Percentiles rank a stretch among this genome's conserved stretches.
These are phyloP conservation scores for Sarcocystis neurona DNA, from an alignment of 169 alveolate genomes.

Conservation along the genomic window DNA sequence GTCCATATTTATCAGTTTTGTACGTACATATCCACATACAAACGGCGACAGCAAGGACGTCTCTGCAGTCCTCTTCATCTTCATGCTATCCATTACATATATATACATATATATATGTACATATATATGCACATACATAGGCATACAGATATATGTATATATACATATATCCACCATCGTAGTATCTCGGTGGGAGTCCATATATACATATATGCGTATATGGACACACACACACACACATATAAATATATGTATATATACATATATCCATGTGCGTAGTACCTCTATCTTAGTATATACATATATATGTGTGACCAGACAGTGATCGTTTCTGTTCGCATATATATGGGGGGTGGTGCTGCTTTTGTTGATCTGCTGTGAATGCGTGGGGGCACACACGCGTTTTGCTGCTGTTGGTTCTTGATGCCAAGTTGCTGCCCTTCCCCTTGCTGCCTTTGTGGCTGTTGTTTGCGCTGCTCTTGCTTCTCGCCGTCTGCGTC, in stretches of 20 bases:
- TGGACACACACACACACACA: not conserved
- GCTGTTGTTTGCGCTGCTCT: no score
- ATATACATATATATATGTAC: not conserved
- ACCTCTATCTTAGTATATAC: not conserved
- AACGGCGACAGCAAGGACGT: not conserved
- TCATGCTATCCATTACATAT: not conserved
- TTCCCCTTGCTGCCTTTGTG: no score
- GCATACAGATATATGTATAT: not conserved
- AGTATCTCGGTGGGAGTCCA: not conserved
- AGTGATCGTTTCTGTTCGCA: no score
- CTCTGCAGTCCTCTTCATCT: not conserved
- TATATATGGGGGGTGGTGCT: no score
- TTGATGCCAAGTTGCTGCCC: no score
- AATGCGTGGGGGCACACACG: no score
- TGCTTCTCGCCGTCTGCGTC: no score
- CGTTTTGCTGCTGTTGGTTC: no score
- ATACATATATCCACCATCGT: not conserved
- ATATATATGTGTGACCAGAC: not conserved
- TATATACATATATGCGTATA: not conserved
- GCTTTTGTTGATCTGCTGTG: no score
- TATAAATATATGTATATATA: no score
- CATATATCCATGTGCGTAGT: not conserved
- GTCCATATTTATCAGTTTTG: no score
- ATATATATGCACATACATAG: not conserved
- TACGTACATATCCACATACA: not conserved